phyloP scores from a whole-genome alignment of 202 grass and related monocot species.

The Zoysia matrella region DNA sequence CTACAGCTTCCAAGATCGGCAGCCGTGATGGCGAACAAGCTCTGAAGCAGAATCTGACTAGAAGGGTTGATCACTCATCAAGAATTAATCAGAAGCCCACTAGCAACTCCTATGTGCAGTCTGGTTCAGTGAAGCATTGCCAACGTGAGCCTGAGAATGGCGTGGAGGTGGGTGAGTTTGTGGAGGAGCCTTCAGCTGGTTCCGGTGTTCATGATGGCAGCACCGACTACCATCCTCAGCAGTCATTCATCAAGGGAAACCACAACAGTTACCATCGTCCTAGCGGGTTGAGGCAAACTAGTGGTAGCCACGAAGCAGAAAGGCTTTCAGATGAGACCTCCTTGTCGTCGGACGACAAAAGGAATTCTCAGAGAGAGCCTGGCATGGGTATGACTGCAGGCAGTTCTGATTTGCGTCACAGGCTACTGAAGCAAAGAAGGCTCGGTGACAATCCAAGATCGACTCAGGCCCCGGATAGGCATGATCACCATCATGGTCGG shows the following conservation, averaged over 20 bases:
- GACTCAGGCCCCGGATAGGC: slow-evolving; percentile 18
- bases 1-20: not conserved
- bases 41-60: slow-evolving; percentile 36
- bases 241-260: slow-evolving; percentile 42
- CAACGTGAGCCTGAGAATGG: slow-evolving; percentile 44
- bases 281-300: slow-evolving; percentile 42
- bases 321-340: slow-evolving; percentile 28
- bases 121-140: slow-evolving; percentile 39
- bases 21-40: slow-evolving; percentile 20
- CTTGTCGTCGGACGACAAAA: slow-evolving; percentile 40
- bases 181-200: slow-evolving; percentile 60
- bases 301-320: slow-evolving; percentile 49
- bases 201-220: slow-evolving; percentile 38
- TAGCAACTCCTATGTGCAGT: slow-evolving; percentile 16
- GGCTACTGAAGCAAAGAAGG: slow-evolving; percentile 69
- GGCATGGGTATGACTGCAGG: not conserved
- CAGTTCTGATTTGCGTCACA: slow-evolving; percentile 64
- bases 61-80: slow-evolving; percentile 12
- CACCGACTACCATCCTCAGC: slow-evolving; percentile 24
- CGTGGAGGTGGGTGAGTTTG: slow-evolving; percentile 58
- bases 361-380: slow-evolving; percentile 37
- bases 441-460: slow-evolving; percentile 33
- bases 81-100: slow-evolving; percentile 44
- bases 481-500: slow-evolving; percentile 21
- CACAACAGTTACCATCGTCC: slow-evolving; percentile 27